Percentiles rank a stretch among this genome's conserved stretches.
Evolutionary conservation across 2,329 filamentous ascomycete genomes (phyloP).

Genomic region (Xylariaceae sp.): DNA sequence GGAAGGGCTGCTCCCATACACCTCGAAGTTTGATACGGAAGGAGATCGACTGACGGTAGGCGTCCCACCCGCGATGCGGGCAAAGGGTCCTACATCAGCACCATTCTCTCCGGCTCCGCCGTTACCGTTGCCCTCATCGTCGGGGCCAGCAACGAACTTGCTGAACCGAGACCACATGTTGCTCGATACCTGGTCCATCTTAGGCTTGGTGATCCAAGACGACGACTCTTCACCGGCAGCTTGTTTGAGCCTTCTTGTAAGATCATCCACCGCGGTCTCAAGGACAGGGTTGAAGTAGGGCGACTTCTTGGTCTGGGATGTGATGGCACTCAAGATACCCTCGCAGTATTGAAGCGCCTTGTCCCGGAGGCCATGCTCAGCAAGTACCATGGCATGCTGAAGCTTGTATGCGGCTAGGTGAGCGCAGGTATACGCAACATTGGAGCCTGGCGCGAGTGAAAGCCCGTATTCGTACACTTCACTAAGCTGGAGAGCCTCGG

Average conservation of each 20-base stretch:
- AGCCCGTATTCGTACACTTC: constrained; percentile 92
- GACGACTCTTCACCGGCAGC: constrained; percentile 74
- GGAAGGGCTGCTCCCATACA: constrained; percentile 53
- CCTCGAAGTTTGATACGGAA: constrained; percentile 65
- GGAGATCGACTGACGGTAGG: constrained; percentile 70
- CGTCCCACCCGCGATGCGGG: constrained; percentile 69
- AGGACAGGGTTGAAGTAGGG: constrained; percentile 78
- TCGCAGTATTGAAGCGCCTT: constrained; percentile 93
- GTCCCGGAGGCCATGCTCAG: constrained; percentile 73
- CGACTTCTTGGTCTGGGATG: constrained; percentile 74
- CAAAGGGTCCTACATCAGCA: constrained; percentile 70
- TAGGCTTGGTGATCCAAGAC: constrained; percentile 92
- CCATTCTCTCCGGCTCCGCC: constrained; percentile 51
- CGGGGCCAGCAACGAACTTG: constrained; percentile 91
- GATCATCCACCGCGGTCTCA: constrained; percentile 72
- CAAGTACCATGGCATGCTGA: constrained; percentile 75
- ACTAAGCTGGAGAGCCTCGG: constrained; percentile 85
- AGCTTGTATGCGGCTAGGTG: constrained; percentile 90
- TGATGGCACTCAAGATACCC: constrained; percentile 68
- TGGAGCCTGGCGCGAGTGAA: constrained; percentile 59
- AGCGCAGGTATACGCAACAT: constrained; percentile 56
- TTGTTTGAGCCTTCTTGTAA: constrained; percentile 76
- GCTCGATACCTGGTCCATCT: constrained; percentile 90
- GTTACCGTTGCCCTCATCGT: constrained; percentile 60
- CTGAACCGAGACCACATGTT: constrained; percentile 91